Conservation (phyloP, 2,329 filamentous ascomycete genomes). For the Atkinsonella texensis region DNA sequence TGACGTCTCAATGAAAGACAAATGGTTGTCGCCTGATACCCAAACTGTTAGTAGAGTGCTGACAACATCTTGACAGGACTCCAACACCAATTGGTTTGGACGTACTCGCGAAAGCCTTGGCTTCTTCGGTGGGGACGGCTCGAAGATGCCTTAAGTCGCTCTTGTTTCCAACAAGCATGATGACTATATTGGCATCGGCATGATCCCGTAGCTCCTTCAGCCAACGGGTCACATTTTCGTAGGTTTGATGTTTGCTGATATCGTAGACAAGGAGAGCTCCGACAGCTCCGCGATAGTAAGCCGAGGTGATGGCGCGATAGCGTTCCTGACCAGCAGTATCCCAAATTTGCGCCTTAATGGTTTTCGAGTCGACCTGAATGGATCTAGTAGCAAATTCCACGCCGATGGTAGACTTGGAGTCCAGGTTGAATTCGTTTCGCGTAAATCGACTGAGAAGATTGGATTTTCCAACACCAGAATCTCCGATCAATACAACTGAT, state of each 20-base stretch:
- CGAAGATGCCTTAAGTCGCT: constrained; percentile 98
- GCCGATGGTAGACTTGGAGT: constrained; percentile 98
- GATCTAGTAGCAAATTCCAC: constrained; percentile 98
- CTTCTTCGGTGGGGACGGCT: constrained; percentile 94
- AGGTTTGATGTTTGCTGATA: constrained; percentile 99
- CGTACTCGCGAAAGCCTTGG: constrained; percentile 92
- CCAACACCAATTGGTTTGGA: constrained; percentile 7
- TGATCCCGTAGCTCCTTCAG: constrained; percentile 97
- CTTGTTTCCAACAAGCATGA: constrained; percentile 99
- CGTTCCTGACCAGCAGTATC: constrained; percentile 98
- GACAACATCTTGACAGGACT: too few relatives aligned
- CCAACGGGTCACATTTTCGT: constrained; percentile 98
- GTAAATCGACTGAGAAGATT: constrained; percentile 99
- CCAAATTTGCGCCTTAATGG: constrained; percentile 99
- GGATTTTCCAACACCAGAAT: constrained; percentile 98
- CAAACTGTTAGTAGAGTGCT: constrained; percentile 4
- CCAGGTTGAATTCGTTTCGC: constrained; percentile 98
- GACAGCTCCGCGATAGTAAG: constrained; percentile 96
- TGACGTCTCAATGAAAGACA: constrained; percentile 98
- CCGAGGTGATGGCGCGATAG: constrained; percentile 97
- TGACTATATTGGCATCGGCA: constrained; percentile 97
- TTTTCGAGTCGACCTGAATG: constrained; percentile 98
- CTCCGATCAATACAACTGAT: constrained; percentile 93
- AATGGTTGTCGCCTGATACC: constrained; percentile 76
- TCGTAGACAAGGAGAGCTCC: constrained; percentile 97